phyloP scores from a whole-genome alignment of 257 asterid genomes.

The Plantago elongata region DNA sequence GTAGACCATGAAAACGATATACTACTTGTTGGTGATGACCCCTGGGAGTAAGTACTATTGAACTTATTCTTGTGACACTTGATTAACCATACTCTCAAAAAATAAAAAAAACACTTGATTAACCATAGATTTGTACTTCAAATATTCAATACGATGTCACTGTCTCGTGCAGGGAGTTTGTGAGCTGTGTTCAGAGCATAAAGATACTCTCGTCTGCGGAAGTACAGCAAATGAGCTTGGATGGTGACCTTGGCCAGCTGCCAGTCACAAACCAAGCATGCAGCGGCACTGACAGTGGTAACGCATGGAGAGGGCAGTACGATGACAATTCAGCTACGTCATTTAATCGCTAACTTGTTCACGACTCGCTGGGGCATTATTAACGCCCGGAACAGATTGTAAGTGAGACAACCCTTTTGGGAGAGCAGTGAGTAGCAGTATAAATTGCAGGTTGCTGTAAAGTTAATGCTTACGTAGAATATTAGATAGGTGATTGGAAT shows the following conservation, averaged over 20 bases:
- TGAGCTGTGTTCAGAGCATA: constrained; percentile 90
- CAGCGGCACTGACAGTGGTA: constrained; percentile 85
- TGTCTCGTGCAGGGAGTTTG: constrained; percentile 62
- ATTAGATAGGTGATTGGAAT: constrained; percentile 20
- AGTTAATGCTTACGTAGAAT: constrained; percentile 18
- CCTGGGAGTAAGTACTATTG: constrained; percentile 71
- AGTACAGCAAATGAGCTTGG: constrained; percentile 96
- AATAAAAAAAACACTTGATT: no score
- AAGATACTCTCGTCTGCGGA: constrained; percentile 83
- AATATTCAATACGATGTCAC: not conserved
- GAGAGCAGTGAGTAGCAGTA: constrained; percentile 6
- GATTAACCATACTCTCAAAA: not conserved
- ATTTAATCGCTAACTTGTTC: constrained; percentile 44
- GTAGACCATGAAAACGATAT: constrained; percentile 84
- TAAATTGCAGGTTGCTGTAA: constrained; percentile 27
- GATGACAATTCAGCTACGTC: constrained; percentile 74
- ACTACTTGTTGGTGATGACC: constrained; percentile 84
- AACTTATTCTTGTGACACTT: not conserved
- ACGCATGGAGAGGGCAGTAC: constrained; percentile 70
- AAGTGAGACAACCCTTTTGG: constrained; percentile 24
- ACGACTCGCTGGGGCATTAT: not conserved
- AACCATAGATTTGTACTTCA: not conserved
- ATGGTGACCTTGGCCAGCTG: constrained; percentile 69
- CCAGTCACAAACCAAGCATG: constrained; percentile 75
- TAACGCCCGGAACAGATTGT: constrained; percentile 3